Base-by-base conservation (phyloP, 352 stramenopile species). In the Phytopythium litorale region DNA sequence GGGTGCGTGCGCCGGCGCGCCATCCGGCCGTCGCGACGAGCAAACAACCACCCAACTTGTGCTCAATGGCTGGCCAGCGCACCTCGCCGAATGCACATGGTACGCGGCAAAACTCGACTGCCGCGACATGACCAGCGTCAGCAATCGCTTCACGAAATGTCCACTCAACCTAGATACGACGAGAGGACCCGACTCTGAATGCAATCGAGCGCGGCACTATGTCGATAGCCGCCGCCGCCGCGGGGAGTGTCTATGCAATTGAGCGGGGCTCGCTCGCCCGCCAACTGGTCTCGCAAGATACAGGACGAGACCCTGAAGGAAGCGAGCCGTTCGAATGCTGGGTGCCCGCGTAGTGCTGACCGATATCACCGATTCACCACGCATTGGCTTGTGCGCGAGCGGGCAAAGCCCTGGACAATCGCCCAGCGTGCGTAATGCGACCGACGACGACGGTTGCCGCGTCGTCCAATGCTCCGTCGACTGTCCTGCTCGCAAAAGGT, bases 121-220 rank as follows among this genome's bases (percentile, higher is more conserved):
- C 18, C 46, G 46, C 46, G 46, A 53, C 46, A 35, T 53, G 46
- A 33, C 23, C 21, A 37, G 13, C 48, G 48, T 54, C 25, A 54
- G 48, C 48, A 54, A 54, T 54, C 48, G 21, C 23, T 11, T 50
- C 43, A 7, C n/a, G n/a, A 6, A 30, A 30, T 13, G 15, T 13
- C 3, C 38, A 45, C 37, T 42, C 37, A 11, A 42, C 37, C 3
- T 42, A n/a, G n/a, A n/a, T n/a, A n/a, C n/a, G n/a, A n/a, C n/a
- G 25, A 28, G 25, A 28, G 25, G 25, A 28, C 25, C 25, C 25
- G 25, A 28, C 3, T 3, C 25, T 28, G 25, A 28, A 28, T 28
- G 25, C 25, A 28, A 1, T 28, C 25, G 18, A 48, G 42, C 42
- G 18, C 19, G 42, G 7, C 42, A 13, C 42, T 7, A 13, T 38